Evolutionary conservation across 306 rosid species (phyloP), one percentile per base, ranked within the genome.

Genomic region (Citrullus mucosospermus): DNA sequence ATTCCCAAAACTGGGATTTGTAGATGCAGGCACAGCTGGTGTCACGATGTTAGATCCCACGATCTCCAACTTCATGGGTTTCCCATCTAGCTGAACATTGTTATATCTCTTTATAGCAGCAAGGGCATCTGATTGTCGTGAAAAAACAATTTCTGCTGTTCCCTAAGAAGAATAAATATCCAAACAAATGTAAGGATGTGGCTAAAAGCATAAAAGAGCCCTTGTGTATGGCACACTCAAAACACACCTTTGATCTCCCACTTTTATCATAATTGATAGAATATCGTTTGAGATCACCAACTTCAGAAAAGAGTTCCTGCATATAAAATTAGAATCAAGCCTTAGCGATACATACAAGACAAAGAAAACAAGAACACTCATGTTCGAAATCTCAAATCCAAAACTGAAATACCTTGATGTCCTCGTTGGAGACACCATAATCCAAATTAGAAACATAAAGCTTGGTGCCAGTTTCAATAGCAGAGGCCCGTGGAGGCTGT

Each of bases 101-200:
- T 96, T 90, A 87, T 96, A 96, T 84, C 96, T 90, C 88, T 92
- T 92, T 8, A 96, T 95, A 57, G 99, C 99, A 18, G 99, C 93
- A 12, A 86, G 85, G 74, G 93, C 99, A 90, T 96, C 97, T 38
- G 80, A 76, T 79, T 93, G 88, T 54, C 93, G 83, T 7, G 96
- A 91, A 80, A 88, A 96, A 76, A 96, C 96, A 25, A 96, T 91
- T 79, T 96, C 98, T 16, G 99, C 97, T 0, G 97, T 92, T 84
- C 98, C 99, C 99, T 96, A 67, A 53, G 81, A 79, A 86, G 87
- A 88, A 87, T 20, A 78, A 43, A 7, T 20, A 77, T 73, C 66
- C 78, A 76, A 85, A 81, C 80, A 17, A 53, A 88, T 82, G 83
- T 83, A 66, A 65, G 44, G 71, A 86, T 60, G 79, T 38, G 57